Conservation (phyloP, 352 stramenopile species). For the Phytophthora fragariaefolia region DNA sequence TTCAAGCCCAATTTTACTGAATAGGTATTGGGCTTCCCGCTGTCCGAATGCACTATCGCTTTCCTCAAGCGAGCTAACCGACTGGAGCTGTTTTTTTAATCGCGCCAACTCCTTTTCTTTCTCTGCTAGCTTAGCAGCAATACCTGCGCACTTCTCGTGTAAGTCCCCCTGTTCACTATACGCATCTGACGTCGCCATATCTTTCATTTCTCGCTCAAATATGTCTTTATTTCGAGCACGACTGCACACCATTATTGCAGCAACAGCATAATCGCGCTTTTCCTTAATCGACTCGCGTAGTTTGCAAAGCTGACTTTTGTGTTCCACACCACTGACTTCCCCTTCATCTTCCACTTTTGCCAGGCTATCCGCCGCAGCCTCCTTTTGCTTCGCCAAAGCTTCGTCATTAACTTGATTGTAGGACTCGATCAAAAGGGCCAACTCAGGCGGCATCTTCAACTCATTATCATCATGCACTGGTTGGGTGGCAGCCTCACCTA, state of each 20-base stretch:
- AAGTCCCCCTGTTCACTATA: constrained; percentile 7
- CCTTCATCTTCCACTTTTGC: constrained; percentile 29
- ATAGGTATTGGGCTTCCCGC: constrained; percentile 21
- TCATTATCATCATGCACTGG: constrained; percentile 1
- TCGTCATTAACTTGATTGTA: constrained; percentile 42
- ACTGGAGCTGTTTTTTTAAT: constrained; percentile 24
- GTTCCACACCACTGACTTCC: constrained; percentile 19
- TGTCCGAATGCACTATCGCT: not conserved
- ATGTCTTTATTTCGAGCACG: constrained; percentile 5
- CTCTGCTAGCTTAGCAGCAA: constrained; percentile 23
- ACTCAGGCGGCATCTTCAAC: constrained; percentile 1
- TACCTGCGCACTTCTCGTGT: constrained; percentile 27
- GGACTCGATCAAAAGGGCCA: constrained; percentile 12
- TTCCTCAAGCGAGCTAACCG: constrained; percentile 20
- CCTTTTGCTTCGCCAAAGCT: constrained; percentile 39
- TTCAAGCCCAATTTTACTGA: constrained; percentile 26
- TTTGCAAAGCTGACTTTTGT: constrained; percentile 33
- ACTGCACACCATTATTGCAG: constrained; percentile 32
- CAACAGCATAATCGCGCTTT: constrained; percentile 40
- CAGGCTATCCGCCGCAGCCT: too few relatives aligned
- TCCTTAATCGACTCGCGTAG: constrained; percentile 37
- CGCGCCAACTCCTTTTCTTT: constrained; percentile 26
- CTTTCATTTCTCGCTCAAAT: constrained; percentile 9
- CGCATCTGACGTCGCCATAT: not conserved
- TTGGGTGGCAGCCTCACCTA: not conserved